phyloP scores from a whole-genome alignment of 306 rosid species.

The Medicago arabica region DNA sequence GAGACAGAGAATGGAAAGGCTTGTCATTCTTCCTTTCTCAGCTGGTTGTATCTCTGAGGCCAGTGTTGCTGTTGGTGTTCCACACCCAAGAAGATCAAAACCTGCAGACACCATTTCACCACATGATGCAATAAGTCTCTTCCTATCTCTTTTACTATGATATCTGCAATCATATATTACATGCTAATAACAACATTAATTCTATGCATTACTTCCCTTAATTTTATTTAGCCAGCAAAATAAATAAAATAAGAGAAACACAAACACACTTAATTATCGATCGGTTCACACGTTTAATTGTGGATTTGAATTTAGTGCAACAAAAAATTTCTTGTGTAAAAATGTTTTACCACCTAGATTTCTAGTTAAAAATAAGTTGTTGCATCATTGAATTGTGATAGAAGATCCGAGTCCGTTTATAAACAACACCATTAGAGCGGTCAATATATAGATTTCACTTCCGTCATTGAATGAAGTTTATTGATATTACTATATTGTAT shows the following conservation, averaged over 20 bases:
- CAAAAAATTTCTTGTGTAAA: no score
- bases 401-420: no score
- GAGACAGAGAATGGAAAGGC: conserved; percentile 92
- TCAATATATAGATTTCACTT: no score
- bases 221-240: background rate
- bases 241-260: background rate
- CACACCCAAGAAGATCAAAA: conserved; percentile 69
- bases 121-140: conserved; percentile 65
- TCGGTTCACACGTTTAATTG: no score
- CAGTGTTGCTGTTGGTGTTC: conserved; percentile 76
- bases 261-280: background rate
- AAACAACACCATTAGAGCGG: no score
- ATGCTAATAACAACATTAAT: background rate
- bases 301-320: no score
- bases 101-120: conserved; percentile 41
- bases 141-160: conserved; percentile 35
- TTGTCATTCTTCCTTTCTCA: conserved; percentile 91
- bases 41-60: conserved; percentile 89
- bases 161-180: conserved; percentile 1
- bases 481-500: no score
- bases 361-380: no score
- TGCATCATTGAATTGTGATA: no score
- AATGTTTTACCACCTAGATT: no score
- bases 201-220: background rate
- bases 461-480: no score